Base-by-base conservation (phyloP, 768 basidiomycete genomes). In the Tremella yokohamensis region DNA sequence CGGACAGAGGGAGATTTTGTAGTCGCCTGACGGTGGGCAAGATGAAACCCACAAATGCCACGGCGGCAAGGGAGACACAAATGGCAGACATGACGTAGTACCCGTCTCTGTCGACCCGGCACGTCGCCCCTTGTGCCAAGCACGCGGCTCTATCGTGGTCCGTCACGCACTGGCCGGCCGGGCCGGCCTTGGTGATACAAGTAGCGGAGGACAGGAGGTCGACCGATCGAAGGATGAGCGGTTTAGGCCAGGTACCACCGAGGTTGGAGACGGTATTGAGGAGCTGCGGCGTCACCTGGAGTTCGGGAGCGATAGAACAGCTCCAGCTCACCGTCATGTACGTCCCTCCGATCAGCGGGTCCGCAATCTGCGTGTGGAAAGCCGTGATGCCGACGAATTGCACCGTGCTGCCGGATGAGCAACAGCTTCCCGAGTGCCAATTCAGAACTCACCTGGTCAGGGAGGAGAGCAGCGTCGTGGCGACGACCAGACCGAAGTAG, bases 371-470 rank as follows among this genome's bases (percentile, higher is more conserved):
- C 2, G 92, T 97, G 69, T 98, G 96, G 82, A 98, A 99, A 2
- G 96, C 96, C n/a, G 92, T 90, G 61, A 98, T 91, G 8, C 96
- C 92, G 18, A 97, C 94, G 72, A 98, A 99, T 76, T 99, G 94
- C n/a, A 98, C 86, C 3, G 94, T 97, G 47, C 94, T 94, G 54
- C 52, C 57, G 58, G 52, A 47, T 25, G 9, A 26, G 12, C n/a
- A 11, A 11, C 11, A 22, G 11, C 11, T 48, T 19, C 42, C 8
- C 4, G 42, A 45, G 15, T 8, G 15, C n/a, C 42, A n/a, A 15
- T 44, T n/a, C 9, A 8, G 18, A 40, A 75, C 88, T 77, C 72
- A 92, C 93, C 86, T 83, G 7, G 90, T 82, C 72, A 98, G 91
- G 16, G 88, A 88, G 8, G 86, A 84, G 15, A 89, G 58, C 18